phyloP scores from a whole-genome alignment of 2,329 filamentous ascomycete species.

The Corinectria fuckeliana region DNA sequence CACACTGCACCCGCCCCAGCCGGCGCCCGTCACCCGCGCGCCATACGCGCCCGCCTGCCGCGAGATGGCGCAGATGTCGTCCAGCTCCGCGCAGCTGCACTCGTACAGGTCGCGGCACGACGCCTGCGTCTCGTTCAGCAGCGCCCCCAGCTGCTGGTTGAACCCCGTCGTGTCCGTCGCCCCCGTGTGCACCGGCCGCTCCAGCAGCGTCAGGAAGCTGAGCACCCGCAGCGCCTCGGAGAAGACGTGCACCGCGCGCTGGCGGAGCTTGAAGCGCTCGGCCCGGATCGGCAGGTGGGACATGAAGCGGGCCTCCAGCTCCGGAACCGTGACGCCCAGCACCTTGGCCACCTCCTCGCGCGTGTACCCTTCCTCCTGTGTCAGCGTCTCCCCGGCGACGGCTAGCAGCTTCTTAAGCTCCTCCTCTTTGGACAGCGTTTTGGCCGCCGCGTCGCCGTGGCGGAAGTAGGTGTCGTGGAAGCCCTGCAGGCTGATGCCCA shows the following conservation, averaged over 20 bases:
- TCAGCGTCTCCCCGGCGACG: slow-evolving; percentile 73
- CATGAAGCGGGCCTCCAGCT: slow-evolving; percentile 80
- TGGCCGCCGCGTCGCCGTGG: slow-evolving; percentile 51
- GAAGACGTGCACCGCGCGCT: slow-evolving; percentile 91
- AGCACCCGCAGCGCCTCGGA: slow-evolving; percentile 86
- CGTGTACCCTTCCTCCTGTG: slow-evolving; percentile 84
- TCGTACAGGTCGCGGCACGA: slow-evolving; percentile 89
- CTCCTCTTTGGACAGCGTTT: slow-evolving; percentile 56
- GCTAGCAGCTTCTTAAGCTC: slow-evolving; percentile 78
- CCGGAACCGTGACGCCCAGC: slow-evolving; percentile 71
- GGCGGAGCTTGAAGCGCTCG: slow-evolving; percentile 84
- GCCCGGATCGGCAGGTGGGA: slow-evolving; percentile 89
- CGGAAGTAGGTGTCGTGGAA: slow-evolving; percentile 86
- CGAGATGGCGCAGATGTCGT: slow-evolving; percentile 84
- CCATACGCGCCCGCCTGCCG: slow-evolving; percentile 81
- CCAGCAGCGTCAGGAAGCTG: slow-evolving; percentile 80
- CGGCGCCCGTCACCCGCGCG: slow-evolving; percentile 86
- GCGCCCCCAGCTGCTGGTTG: slow-evolving; percentile 74
- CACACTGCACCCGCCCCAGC: slow-evolving; percentile 96
- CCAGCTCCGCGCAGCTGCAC: slow-evolving; percentile 92
- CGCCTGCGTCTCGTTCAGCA: slow-evolving; percentile 89
- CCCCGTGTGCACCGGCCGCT: slow-evolving; percentile 51
- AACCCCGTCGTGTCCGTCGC: slow-evolving; percentile 63
- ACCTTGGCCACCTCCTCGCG: slow-evolving; percentile 80
- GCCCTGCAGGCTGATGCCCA: slow-evolving; percentile 82